phyloP scores from a whole-genome alignment of 176 grass and related monocot genomes.

The Echinochloa phyllopogon region DNA sequence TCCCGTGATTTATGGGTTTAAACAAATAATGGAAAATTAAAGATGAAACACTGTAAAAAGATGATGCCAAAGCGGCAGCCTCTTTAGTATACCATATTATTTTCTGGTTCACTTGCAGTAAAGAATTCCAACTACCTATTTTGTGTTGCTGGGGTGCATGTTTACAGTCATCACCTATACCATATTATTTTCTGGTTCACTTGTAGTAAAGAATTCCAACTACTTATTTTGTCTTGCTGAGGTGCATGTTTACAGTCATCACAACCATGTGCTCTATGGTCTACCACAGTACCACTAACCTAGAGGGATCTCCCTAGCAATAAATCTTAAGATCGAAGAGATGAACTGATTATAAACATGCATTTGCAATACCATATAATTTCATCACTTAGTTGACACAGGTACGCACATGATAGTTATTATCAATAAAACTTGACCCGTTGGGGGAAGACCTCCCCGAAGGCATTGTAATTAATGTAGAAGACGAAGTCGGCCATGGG shows the following conservation, averaged over 20 bases:
- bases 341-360: not conserved
- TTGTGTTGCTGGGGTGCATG: not conserved
- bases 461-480: no score
- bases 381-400: not conserved
- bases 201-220: not conserved
- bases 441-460: no score
- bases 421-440: not conserved
- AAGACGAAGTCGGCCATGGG: no score
- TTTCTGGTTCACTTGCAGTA: not conserved
- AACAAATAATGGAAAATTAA: not conserved
- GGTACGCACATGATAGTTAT: slow-evolving; percentile 10
- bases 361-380: not conserved
- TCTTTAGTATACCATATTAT: slow-evolving; percentile 18
- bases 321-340: not conserved
- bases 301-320: not conserved
- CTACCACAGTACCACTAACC: not conserved
- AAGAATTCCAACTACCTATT: not conserved
- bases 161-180: not conserved
- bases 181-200: not conserved
- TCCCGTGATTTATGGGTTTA: not conserved
- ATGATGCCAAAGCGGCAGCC: not conserved
- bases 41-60: slow-evolving; percentile 11
- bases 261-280: not conserved
- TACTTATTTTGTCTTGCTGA: not conserved
- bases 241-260: not conserved